Percentiles rank a stretch among this genome's conserved stretches.
These are phyloP conservation scores for Neurospora sp. DNA, from an alignment of 2,329 filamentous ascomycete species.

Conservation along the genomic window DNA sequence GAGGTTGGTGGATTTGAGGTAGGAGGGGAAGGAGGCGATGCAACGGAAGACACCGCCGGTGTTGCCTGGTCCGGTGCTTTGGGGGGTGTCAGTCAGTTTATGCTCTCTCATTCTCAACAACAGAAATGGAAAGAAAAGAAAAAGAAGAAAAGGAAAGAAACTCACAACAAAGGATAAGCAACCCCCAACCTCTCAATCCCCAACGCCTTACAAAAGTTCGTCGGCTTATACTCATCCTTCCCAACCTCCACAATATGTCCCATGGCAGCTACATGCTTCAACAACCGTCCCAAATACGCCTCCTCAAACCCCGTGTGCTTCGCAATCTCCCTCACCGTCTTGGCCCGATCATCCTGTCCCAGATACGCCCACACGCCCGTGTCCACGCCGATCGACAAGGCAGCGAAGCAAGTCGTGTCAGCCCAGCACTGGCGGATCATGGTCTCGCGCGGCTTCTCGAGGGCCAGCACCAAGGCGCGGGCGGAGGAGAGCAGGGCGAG, in stretches of 20 bases:
- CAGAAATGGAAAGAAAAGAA: slow-evolving; percentile 1
- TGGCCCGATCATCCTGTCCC: slow-evolving; percentile 21
- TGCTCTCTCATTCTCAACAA: slow-evolving; percentile 5
- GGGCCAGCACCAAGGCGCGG: slow-evolving; percentile 23
- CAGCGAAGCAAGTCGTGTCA: slow-evolving; percentile 15
- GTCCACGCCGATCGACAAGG: slow-evolving; percentile 21
- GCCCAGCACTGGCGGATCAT: slow-evolving; percentile 38
- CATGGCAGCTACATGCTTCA: slow-evolving; percentile 30
- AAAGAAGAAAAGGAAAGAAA: neutral
- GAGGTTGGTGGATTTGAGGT: slow-evolving; percentile 19
- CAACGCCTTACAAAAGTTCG: slow-evolving; percentile 28
- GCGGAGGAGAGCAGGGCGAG: slow-evolving; percentile 26
- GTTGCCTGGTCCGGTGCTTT: neutral
- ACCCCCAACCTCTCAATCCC: slow-evolving; percentile 25
- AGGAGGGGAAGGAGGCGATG: slow-evolving; percentile 20
- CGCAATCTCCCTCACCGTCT: slow-evolving; percentile 25
- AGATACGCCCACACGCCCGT: slow-evolving; percentile 28
- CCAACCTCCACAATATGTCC: slow-evolving; percentile 29
- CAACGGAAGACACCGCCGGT: neutral
- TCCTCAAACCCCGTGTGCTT: neutral
- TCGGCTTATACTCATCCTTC: slow-evolving; percentile 26
- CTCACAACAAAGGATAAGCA: slow-evolving; percentile 21
- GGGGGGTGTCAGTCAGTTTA: too few species aligned
- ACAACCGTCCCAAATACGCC: slow-evolving; percentile 19
- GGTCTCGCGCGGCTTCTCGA: slow-evolving; percentile 38